phyloP scores from a whole-genome alignment of 352 stramenopile genomes.

The Globisporangium rhizosaccharum region DNA sequence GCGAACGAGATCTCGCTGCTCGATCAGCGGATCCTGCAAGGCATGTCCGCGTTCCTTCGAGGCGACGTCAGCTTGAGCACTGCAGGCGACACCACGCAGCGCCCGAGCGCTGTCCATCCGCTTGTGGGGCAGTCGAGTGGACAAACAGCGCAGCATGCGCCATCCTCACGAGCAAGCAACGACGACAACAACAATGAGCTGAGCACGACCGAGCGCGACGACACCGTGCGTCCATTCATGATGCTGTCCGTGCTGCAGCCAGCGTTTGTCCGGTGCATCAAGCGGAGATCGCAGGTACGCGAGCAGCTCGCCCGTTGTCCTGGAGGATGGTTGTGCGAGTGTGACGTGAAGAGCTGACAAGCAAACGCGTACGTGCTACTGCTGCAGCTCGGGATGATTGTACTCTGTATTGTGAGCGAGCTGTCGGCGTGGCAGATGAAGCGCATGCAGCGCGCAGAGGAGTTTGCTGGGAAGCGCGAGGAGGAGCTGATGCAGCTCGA shows the following conservation, averaged over 20 bases:
- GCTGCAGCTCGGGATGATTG: conserved; percentile 59
- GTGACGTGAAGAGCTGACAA: neutral
- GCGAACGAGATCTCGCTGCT: conserved; percentile 28
- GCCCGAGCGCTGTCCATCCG: conserved; percentile 11
- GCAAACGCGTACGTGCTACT: neutral
- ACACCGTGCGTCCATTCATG: conserved; percentile 6
- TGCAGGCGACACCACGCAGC: neutral
- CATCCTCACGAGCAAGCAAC: too few relatives aligned
- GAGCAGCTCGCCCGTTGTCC: too few relatives aligned
- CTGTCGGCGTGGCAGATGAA: conserved; percentile 87
- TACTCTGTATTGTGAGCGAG: conserved; percentile 71
- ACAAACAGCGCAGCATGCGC: neutral
- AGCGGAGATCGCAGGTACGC: conserved; percentile 63
- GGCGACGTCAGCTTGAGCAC: conserved; percentile 11
- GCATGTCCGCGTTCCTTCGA: conserved; percentile 35
- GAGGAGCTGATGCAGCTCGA: conserved; percentile 73
- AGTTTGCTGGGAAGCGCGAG: conserved; percentile 58
- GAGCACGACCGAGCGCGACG: neutral
- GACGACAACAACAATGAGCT: too few relatives aligned
- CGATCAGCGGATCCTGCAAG: conserved; percentile 47
- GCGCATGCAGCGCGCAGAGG: conserved; percentile 80
- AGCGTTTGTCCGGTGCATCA: conserved; percentile 38
- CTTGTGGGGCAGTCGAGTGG: neutral
- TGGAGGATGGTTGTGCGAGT: too few relatives aligned
- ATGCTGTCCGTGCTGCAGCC: conserved; percentile 12